Evolutionary conservation across 148 eudicot genomes (phyloP), one percentile per base, ranked within the genome.

Genomic region (Amaranthus cruentus): DNA sequence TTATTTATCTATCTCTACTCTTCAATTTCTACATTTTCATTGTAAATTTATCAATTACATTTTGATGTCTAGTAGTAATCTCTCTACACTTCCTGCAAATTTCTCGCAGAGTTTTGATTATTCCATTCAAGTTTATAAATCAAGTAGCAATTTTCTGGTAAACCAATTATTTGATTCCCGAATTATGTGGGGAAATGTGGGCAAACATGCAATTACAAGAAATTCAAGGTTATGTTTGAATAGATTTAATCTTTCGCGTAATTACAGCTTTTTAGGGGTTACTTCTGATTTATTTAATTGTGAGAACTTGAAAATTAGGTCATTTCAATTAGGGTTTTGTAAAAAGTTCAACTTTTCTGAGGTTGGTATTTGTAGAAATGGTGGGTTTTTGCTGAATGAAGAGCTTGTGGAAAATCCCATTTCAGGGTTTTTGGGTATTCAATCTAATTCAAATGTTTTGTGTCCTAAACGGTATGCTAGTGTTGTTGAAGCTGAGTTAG

Each of bases 141-240:
- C 83, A 65, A 10, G 68, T 7, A 50, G 6, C 15, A 78, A 38
- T 66, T 61, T 72, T 50, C 54, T 58, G 15, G 69, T 76, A 21
- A 71, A 76, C 76, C 79, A 82, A 55, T 43, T 69, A 10, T 48
- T 55, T 56, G 53, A 69, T 59, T 74, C 84, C 76, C 52, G 75
- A 61, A 68, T 71, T 75, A 90, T 90, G 97, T 91, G 86, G 96
- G 83, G 86, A 84, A 89, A 68, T 78, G 69, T 87, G 60, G 82
- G 82, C 38, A 86, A 82, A 64, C 70, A 76, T 69, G 80, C 81
- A 18, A 59, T 78, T 71, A 79, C 81, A 57, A 86, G 81, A 73
- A 76, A 77, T 76, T 77, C 83, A 3, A 62, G 49, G 44, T 62
- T 66, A 21, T 75, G 71, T 21, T 75, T 70, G 18, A 79, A 55